phyloP scores from a whole-genome alignment of 805 yeast species.

The Starmerella gropengiesseri region DNA sequence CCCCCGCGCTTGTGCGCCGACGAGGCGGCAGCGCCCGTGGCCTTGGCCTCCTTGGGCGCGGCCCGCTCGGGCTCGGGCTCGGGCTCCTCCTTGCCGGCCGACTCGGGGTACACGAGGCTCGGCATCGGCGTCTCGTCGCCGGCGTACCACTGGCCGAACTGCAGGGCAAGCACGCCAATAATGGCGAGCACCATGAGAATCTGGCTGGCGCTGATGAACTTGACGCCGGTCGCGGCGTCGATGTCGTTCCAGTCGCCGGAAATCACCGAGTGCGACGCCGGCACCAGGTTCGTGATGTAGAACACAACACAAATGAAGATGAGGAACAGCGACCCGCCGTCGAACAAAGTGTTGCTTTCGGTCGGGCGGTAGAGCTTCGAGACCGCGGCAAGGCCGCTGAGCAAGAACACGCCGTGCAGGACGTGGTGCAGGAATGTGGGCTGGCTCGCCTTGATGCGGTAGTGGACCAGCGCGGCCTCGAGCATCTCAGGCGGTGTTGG shows the following conservation, averaged over 20 bases:
- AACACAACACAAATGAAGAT: slow-evolving; percentile 63
- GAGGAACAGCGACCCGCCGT: slow-evolving; percentile 74
- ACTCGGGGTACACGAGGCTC: slow-evolving; percentile 18
- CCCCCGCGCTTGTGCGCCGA: slow-evolving; percentile 2
- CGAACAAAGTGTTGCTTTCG: slow-evolving; percentile 76
- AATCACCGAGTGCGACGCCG: slow-evolving; percentile 61
- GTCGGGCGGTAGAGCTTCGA: slow-evolving; percentile 79
- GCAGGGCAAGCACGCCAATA: slow-evolving; percentile 71
- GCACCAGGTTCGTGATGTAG: slow-evolving; percentile 74
- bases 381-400: slow-evolving; percentile 64
- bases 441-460: slow-evolving; percentile 57
- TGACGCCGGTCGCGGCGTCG: slow-evolving; percentile 70
- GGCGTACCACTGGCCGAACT: slow-evolving; percentile 83
- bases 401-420: slow-evolving; percentile 46
- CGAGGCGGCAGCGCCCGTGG: background rate
- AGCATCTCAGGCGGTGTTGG: slow-evolving; percentile 43
- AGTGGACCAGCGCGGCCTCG: slow-evolving; percentile 57
- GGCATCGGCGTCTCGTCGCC: slow-evolving; percentile 15
- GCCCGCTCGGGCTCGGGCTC: slow-evolving; percentile 10
- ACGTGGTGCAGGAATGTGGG: slow-evolving; percentile 50
- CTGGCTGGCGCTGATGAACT: slow-evolving; percentile 84
- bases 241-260: slow-evolving; percentile 91
- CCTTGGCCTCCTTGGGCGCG: slow-evolving; percentile 15
- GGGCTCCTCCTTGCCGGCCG: slow-evolving; percentile 1
- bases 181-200: slow-evolving; percentile 61